Conservation (phyloP, 352 stramenopile genomes). For the Phytophthora pinifolia region DNA sequence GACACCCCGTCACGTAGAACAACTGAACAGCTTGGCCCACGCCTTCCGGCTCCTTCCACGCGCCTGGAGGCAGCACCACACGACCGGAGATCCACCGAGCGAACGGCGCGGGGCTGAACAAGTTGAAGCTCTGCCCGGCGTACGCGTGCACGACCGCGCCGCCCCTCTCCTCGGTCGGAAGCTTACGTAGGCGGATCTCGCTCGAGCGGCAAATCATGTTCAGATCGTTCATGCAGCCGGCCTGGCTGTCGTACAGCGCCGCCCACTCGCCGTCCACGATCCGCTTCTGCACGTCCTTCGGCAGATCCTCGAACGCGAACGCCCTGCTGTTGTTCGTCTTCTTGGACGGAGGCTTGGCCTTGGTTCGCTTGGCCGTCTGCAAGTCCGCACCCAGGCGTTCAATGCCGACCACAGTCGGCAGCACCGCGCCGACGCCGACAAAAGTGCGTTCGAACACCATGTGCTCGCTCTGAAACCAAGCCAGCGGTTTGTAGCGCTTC, state of each 20-base stretch:
- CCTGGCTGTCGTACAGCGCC: slow-evolving; percentile 62
- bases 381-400: slow-evolving; percentile 64
- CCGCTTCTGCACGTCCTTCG: slow-evolving; percentile 49
- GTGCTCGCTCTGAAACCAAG: slow-evolving; percentile 88
- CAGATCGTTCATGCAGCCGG: slow-evolving; percentile 65
- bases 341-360: slow-evolving; percentile 37
- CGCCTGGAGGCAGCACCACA: slow-evolving; percentile 89
- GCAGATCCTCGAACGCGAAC: slow-evolving; percentile 46
- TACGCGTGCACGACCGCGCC: slow-evolving; percentile 47
- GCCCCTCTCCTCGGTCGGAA: slow-evolving; percentile 58
- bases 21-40: slow-evolving; percentile 93
- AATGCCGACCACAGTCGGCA: slow-evolving; percentile 75
- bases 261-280: slow-evolving; percentile 76
- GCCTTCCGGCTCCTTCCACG: slow-evolving; percentile 95
- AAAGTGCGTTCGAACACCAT: slow-evolving; percentile 85
- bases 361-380: slow-evolving; percentile 46
- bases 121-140: slow-evolving; percentile 89
- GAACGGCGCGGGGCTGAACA: slow-evolving; percentile 64
- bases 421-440: slow-evolving; percentile 76
- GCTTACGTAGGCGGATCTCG: slow-evolving; percentile 73
- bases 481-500: slow-evolving; percentile 80
- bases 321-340: slow-evolving; percentile 38
- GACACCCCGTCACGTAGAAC: slow-evolving; percentile 92
- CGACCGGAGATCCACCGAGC: slow-evolving; percentile 91
- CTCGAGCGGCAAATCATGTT: slow-evolving; percentile 77